Conservation (phyloP, 805 yeast genomes). For the Pichia cephalocereana region DNA sequence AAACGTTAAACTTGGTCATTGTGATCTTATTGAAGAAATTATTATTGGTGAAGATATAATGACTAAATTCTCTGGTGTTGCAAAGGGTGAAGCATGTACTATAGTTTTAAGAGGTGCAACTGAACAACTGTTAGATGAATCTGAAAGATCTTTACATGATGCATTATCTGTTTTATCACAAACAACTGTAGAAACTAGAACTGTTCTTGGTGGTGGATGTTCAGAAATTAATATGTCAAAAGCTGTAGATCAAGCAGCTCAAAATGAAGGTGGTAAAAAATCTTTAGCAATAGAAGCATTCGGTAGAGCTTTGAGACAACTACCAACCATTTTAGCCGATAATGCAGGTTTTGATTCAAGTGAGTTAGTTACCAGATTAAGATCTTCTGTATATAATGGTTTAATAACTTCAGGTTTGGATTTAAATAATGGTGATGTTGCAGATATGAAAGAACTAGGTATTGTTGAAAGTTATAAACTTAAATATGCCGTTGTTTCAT, state of each 20-base stretch:
- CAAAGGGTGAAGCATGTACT: slow-evolving; percentile 94
- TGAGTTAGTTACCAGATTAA: slow-evolving; percentile 81
- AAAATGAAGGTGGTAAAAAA: slow-evolving; percentile 86
- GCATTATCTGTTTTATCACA: slow-evolving; percentile 93
- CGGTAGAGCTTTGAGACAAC: slow-evolving; percentile 87
- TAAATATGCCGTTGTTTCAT: slow-evolving; percentile 86
- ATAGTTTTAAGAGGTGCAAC: slow-evolving; percentile 96
- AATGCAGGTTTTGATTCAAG: slow-evolving; percentile 95
- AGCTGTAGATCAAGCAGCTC: slow-evolving; percentile 90
- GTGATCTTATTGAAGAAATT: slow-evolving; percentile 85
- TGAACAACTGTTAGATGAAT: slow-evolving; percentile 96
- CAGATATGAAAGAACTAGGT: slow-evolving; percentile 91
- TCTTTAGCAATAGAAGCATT: slow-evolving; percentile 91
- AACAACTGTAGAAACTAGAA: slow-evolving; percentile 85
- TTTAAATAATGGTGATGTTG: slow-evolving; percentile 71
- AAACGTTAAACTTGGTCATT: slow-evolving; percentile 73
- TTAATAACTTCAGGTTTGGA: slow-evolving; percentile 88
- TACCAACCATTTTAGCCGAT: slow-evolving; percentile 93
- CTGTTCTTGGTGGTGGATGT: slow-evolving; percentile 92
- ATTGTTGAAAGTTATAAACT: slow-evolving; percentile 88
- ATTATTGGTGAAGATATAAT: slow-evolving; percentile 88
- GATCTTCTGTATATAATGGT: slow-evolving; percentile 89
- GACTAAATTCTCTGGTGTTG: slow-evolving; percentile 91
- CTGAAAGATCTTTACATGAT: slow-evolving; percentile 94
- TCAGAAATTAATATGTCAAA: slow-evolving; percentile 90